These are phyloP conservation scores for Paramecium caudatum DNA, from an alignment of 73 alveolate genomes.

Conservation along the genomic window DNA sequence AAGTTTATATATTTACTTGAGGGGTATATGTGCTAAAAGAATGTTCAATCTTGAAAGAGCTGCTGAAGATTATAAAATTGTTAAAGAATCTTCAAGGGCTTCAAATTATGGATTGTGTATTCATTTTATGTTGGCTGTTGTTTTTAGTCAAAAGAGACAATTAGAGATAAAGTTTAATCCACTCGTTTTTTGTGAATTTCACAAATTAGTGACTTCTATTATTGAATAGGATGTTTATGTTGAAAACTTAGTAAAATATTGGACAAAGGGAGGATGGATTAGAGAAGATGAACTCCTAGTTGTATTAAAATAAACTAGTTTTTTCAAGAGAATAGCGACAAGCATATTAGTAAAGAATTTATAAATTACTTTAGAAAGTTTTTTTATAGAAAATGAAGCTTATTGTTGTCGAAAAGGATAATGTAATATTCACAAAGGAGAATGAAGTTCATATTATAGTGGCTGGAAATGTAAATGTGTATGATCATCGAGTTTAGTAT, in stretches of 20 bases:
- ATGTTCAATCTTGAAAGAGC: conserved; percentile 71
- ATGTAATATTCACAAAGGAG: conserved; percentile 44
- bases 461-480: conserved; percentile 46
- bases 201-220: conserved; percentile 64
- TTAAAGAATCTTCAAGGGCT: conserved; percentile 63
- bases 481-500: conserved; percentile 51
- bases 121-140: conserved; percentile 73
- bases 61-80: conserved; percentile 65
- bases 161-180: conserved; percentile 68
- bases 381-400: conserved; percentile 15
- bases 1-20: conserved; percentile 57
- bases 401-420: conserved; percentile 15
- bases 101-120: conserved; percentile 60
- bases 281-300: conserved; percentile 39
- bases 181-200: conserved; percentile 58
- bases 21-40: conserved; percentile 69
- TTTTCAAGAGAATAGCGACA: conserved; percentile 68
- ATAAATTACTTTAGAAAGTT: not conserved
- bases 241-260: conserved; percentile 43
- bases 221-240: conserved; percentile 49
- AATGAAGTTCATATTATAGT: conserved; percentile 57
- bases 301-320: conserved; percentile 28
- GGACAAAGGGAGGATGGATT: conserved; percentile 59
- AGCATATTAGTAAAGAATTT: conserved; percentile 26
- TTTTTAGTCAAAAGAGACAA: conserved; percentile 65